phyloP scores from a whole-genome alignment of 163 green algal species.

The Prototheca wickerhamii region DNA sequence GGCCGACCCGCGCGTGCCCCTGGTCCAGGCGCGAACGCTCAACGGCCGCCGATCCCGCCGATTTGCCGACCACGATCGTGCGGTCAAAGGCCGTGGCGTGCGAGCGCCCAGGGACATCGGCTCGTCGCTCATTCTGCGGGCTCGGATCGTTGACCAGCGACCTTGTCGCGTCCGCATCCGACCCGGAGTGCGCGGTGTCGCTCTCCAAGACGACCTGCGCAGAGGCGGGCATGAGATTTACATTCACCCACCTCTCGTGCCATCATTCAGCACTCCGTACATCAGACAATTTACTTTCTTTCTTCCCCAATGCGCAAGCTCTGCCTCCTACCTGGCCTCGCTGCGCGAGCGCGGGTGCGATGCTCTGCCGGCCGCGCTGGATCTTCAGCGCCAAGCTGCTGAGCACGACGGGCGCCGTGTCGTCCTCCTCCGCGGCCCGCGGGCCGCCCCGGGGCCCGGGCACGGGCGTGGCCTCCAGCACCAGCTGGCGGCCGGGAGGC shows the following conservation, averaged over 20 bases:
- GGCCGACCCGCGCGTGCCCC: too few relatives aligned
- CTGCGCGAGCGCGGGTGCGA: conserved; percentile 13
- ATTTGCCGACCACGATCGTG: too few relatives aligned
- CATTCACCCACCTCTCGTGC: background rate
- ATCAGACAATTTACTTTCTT: background rate
- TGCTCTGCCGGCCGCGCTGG: conserved; percentile 25
- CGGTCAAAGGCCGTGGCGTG: too few relatives aligned
- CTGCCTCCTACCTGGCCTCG: conserved; percentile 6
- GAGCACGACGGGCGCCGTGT: conserved; percentile 35
- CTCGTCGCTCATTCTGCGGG: too few relatives aligned
- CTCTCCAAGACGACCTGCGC: conserved; percentile 70
- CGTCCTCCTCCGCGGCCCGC: conserved; percentile 13
- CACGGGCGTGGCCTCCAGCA: background rate
- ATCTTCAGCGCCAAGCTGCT: conserved; percentile 27
- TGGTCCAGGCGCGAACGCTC: too few relatives aligned
- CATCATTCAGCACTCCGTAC: background rate
- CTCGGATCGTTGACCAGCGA: too few relatives aligned
- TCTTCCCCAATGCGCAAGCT: conserved; percentile 2
- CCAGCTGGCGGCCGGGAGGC: background rate
- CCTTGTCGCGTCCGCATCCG: too few relatives aligned
- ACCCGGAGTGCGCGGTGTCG: too few relatives aligned
- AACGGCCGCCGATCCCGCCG: too few relatives aligned
- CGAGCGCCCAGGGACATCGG: too few relatives aligned
- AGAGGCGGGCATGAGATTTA: conserved; percentile 8
- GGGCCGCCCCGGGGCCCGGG: too few relatives aligned